These are phyloP conservation scores for Melaleuca alternifolia DNA, from an alignment of 345 rosid species.

Conservation along the genomic window DNA sequence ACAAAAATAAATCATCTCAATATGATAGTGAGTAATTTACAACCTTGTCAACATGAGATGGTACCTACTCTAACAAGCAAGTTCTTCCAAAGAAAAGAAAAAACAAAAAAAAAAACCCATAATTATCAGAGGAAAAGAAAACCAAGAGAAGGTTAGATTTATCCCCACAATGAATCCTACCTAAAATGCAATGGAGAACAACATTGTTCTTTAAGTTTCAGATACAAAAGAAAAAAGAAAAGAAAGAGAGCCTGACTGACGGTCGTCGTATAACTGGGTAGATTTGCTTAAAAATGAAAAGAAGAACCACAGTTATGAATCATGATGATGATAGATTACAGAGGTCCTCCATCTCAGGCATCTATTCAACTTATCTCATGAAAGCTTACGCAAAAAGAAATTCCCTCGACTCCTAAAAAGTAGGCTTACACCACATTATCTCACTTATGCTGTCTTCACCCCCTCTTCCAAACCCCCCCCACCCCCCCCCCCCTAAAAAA, in stretches of 20 bases:
- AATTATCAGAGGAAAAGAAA: not conserved
- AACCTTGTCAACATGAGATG: not conserved
- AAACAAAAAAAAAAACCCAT: not conserved
- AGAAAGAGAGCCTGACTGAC: not conserved
- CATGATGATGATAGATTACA: not conserved
- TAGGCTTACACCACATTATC: not conserved
- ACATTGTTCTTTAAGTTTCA: not conserved
- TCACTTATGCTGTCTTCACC: not conserved
- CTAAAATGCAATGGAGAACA: not conserved
- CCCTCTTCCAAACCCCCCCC: too few species aligned
- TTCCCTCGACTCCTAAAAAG: not conserved
- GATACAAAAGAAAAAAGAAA: not conserved
- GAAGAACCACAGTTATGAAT: not conserved
- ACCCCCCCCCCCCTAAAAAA: too few species aligned
- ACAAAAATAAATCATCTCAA: slow-evolving; percentile 6
- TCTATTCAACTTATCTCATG: not conserved
- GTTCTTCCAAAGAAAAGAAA: not conserved
- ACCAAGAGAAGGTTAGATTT: not conserved
- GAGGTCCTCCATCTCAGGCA: not conserved
- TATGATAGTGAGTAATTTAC: not conserved
- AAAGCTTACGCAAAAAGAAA: not conserved
- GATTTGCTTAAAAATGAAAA: not conserved
- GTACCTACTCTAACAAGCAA: not conserved
- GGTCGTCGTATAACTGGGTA: not conserved
- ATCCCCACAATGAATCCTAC: not conserved